Evolutionary conservation across 345 rosid genomes (phyloP).

Genomic region (Gossypium rotundifolium): DNA sequence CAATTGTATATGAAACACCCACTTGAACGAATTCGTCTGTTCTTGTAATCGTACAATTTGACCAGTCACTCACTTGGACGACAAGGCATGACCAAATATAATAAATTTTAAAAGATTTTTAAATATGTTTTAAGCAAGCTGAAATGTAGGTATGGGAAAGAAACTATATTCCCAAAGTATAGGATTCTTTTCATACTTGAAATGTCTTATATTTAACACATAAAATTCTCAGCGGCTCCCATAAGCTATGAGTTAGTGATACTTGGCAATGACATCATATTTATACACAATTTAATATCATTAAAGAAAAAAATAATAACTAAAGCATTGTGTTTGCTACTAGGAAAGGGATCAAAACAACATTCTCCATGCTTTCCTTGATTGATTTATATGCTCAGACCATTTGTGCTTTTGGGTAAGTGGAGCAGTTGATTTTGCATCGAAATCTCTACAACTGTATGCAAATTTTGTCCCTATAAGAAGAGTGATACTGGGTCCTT

Average conservation of each 20-base stretch:
- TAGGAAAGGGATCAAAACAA: neutral
- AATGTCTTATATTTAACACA: neutral
- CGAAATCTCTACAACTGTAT: neutral
- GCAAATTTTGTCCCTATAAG: neutral
- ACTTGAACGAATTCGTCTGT: no score
- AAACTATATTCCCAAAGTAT: neutral
- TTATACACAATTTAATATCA: neutral
- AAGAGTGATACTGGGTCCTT: neutral
- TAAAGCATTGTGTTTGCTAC: neutral
- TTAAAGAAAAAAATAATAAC: neutral
- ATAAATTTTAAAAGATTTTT: neutral
- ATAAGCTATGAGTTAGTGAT: constrained; percentile 1
- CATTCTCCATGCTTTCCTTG: constrained; percentile 20
- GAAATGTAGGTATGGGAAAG: constrained; percentile 1
- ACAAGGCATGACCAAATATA: no score
- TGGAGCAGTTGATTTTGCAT: constrained; percentile 10
- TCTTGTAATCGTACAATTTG: no score
- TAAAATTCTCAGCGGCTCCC: neutral
- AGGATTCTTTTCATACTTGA: constrained; percentile 18
- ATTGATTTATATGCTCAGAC: neutral
- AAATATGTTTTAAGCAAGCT: neutral
- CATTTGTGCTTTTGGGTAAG: neutral
- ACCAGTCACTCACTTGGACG: neutral
- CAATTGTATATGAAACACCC: no score
- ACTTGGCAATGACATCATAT: neutral